phyloP scores from a whole-genome alignment of 2,329 filamentous ascomycete species.

The Trichoderma sp. region DNA sequence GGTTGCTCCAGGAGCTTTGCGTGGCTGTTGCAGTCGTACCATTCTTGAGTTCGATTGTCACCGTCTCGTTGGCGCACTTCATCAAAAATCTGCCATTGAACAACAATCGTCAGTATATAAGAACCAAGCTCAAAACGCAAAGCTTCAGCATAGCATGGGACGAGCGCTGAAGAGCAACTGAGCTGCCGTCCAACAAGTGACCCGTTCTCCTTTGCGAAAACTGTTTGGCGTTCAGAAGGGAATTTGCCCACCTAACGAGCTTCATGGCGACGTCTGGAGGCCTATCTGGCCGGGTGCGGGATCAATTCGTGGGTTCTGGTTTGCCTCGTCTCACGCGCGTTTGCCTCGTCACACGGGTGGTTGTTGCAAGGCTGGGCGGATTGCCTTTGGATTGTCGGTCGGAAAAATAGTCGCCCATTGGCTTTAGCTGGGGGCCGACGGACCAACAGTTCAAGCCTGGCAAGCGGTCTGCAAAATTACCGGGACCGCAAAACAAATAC shows the following conservation, averaged over 20 bases:
- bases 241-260: conserved; percentile 80
- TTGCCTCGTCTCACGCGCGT: conserved; percentile 18
- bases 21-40: conserved; percentile 54
- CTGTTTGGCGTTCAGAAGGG: conserved; percentile 28
- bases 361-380: conserved; percentile 27
- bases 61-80: conserved; percentile 99
- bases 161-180: background rate
- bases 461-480: no score
- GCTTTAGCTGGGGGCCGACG: conserved; percentile 12
- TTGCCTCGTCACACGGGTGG: conserved; percentile 25
- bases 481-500: no score
- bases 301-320: conserved; percentile 24
- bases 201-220: no score
- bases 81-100: conserved; percentile 78
- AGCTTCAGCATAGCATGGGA: background rate
- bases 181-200: background rate
- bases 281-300: conserved; percentile 25
- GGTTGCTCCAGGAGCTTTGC: background rate
- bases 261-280: conserved; percentile 70
- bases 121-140: conserved; percentile 29
- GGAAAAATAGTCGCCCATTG: conserved; percentile 36
- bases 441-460: no score
- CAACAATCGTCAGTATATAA: conserved; percentile 34
- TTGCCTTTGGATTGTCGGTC: conserved; percentile 38
- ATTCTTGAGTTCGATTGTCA: conserved; percentile 98